Percentiles rank a stretch among this genome's conserved stretches.
Conservation (phyloP, 2,329 filamentous ascomycete genomes). For the Xylaria sp. region DNA sequence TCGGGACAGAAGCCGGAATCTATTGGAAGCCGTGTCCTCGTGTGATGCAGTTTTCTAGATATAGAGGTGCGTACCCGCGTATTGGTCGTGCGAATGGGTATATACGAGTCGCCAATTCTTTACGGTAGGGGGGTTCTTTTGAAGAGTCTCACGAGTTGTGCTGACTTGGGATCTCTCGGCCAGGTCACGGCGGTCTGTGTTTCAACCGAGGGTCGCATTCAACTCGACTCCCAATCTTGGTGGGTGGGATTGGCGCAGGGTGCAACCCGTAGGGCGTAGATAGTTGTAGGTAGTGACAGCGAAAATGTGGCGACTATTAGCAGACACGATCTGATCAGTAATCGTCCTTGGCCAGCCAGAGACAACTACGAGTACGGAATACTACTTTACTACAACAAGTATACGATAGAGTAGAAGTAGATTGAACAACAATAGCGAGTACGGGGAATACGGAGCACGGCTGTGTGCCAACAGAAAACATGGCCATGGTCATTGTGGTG, state of each 20-base stretch:
- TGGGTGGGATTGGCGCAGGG: neutral
- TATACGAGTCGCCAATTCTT: constrained; percentile 16
- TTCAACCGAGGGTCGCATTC: neutral
- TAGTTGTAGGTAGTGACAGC: neutral
- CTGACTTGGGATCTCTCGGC: neutral
- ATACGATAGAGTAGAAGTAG: no score
- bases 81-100: constrained; percentile 20
- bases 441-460: neutral
- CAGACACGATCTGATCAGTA: constrained; percentile 9
- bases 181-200: neutral
- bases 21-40: constrained; percentile 26
- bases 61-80: constrained; percentile 26
- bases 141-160: neutral
- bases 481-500: neutral
- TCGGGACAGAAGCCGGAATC: constrained; percentile 23
- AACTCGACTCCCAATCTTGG: neutral
- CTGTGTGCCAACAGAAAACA: neutral
- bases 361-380: neutral
- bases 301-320: neutral
- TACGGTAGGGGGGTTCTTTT: neutral
- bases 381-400: no score
- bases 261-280: neutral
- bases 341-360: neutral
- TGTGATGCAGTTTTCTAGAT: constrained; percentile 25
- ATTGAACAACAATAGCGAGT: no score